Base-by-base conservation (phyloP, 1,284 basidiomycete species). In the Trichosporon asahii region DNA sequence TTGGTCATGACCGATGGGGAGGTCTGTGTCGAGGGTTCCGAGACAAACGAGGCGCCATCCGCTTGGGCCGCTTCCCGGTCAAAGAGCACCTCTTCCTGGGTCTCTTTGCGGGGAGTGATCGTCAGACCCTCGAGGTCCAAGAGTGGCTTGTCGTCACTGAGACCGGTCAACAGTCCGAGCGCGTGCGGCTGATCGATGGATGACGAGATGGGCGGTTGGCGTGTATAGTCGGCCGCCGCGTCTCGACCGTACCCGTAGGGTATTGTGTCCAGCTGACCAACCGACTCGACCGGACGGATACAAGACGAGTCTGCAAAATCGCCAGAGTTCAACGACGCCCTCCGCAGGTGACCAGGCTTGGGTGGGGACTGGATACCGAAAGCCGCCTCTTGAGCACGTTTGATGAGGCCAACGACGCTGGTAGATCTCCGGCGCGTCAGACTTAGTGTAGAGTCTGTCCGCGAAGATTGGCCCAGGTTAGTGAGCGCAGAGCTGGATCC, bases 1-100 rank as follows among this genome's bases (percentile, higher is more conserved):
- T 77, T 75, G 11, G 78, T 77, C 21, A 77, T 76, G 1, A 72
- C 70, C 31, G 78, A 76, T 0, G 82, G 79, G 0, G 82, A 82
- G 68, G 81, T 77, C 44, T 65, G 61, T 61, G 57, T 61, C 44
- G 70, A 64, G 23, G 70, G 68, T 18, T 73, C 70, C 6, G 72
- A 73, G 18, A 70, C 70, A 27, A 73, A 29, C 23, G 72, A 73
- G 7, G 40, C 72, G 6, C 74, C 74, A 49, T 78, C 76, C 37
- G 57, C 27, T 31, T 61, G 57, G 27, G 75, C 74, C 11, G 74
- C 67, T 11, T 40, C 37, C n/a, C 37, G 27, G 33, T 70, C 66
- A 66, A 44, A 69, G 14, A 63, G 64, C 44, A 72, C 27, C 25
- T 69, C 37, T 37, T 61, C 53, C 53, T 37, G 27, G 33, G 40